Conservation (phyloP, 202 grass and related monocot species). For the Schoenoplectus tabernaemontani region DNA sequence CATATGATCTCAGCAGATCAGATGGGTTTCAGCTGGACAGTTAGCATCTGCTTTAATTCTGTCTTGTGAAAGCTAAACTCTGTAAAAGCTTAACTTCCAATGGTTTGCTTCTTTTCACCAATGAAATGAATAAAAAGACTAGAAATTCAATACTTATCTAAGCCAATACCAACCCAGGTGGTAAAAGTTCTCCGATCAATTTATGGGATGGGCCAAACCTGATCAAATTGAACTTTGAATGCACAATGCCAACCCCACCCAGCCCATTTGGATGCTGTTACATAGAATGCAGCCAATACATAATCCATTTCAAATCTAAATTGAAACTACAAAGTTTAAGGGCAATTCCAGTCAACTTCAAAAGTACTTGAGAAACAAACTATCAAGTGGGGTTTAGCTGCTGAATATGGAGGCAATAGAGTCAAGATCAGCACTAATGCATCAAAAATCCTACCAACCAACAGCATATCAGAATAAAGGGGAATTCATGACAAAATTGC, state of each 20-base stretch:
- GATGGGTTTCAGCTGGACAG: neutral
- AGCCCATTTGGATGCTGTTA: neutral
- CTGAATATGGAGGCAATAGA: neutral
- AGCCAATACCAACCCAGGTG: neutral
- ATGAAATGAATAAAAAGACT: neutral
- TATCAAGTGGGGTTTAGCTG: neutral
- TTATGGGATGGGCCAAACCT: neutral
- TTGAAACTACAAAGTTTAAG: neutral
- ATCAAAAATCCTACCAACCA: neutral
- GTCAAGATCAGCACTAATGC: neutral
- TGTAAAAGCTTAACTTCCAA: neutral
- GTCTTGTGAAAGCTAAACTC: no score
- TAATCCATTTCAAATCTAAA: neutral
- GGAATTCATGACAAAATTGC: neutral
- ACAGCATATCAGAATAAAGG: neutral
- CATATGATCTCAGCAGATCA: neutral
- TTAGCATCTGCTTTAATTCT: neutral
- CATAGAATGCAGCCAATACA: neutral
- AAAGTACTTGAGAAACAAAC: neutral
- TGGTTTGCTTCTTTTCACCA: neutral
- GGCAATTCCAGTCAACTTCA: neutral
- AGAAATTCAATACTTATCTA: neutral
- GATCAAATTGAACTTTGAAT: neutral
- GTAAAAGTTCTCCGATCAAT: neutral
- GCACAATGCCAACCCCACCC: neutral